Base-by-base conservation (phyloP, 2,329 filamentous ascomycete species). In the Elsinoe australis region DNA sequence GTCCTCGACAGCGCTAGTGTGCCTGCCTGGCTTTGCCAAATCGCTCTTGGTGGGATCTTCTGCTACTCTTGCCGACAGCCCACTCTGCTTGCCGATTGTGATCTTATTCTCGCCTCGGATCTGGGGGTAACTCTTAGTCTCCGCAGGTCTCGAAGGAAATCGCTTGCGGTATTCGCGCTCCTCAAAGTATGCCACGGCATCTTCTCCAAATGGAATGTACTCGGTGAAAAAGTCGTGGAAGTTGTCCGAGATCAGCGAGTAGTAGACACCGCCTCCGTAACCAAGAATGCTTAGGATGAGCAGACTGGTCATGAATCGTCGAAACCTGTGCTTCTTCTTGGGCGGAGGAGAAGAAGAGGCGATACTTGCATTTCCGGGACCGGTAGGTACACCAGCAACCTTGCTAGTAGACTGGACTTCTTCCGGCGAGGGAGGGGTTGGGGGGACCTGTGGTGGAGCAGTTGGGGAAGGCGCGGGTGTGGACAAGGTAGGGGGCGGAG, bases 161-260 rank as follows among this genome's bases (percentile, higher is more conserved):
- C 86, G 82, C 68, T 84, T 88, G 63, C 84, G 80, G 72, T 95
- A 95, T 61, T 95, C 88, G 56, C 84, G 79, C 70, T 98, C 92
- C 69, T 98, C 92, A 46, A 98, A 82, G 70, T 94, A 96, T 19
- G 94, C 79, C 36, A 98, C 90, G 14, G 85, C 85, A 64, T 95
- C 87, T 70, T 98, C 92, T 60, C 89, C 92, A 57, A 85, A 95
- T 17, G 92, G 92, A 14, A 98, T 71, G 66, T 90, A 98, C 70
- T 95, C 89, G 59, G 89, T 96, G 71, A 98, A 98, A 73, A 95
- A 92, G 68, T 98, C 92, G 70, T 98, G 90, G 77, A 96, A 98
- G 70, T 87, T 95, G 73, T 98, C 92, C 62, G 84, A 94, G 67
- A 92, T 77, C 55, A 94, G 80, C 49, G 92, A 90, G 67, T 94